These are phyloP conservation scores for Cyclaneusma minus DNA, from an alignment of 2,329 filamentous ascomycete genomes.

Conservation along the genomic window DNA sequence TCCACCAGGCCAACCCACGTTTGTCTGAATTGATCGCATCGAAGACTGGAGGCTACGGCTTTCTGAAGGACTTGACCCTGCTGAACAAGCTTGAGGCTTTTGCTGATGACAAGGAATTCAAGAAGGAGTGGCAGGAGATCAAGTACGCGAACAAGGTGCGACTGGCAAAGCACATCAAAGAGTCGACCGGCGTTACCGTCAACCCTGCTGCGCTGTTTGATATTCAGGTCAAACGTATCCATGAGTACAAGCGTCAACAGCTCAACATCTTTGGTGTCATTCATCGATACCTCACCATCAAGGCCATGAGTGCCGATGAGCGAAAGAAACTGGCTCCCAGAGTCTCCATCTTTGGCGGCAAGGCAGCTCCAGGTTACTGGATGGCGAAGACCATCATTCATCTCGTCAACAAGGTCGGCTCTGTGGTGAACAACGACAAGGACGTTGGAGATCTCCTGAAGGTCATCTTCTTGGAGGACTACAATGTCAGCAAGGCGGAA, in stretches of 20 bases:
- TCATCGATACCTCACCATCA: constrained; percentile 80
- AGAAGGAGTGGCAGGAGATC: constrained; percentile 90
- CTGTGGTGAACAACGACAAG: constrained; percentile 79
- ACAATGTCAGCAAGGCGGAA: constrained; percentile 98
- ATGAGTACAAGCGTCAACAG: constrained; percentile 98
- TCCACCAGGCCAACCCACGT: constrained; percentile 91
- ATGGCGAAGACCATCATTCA: constrained; percentile 99
- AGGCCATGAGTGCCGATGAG: constrained; percentile 68
- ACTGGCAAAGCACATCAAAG: constrained; percentile 81
- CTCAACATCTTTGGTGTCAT: constrained; percentile 98
- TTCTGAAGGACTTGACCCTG: constrained; percentile 78
- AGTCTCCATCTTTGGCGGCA: constrained; percentile 93
- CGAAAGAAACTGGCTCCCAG: constrained; percentile 75
- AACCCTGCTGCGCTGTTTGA: constrained; percentile 86
- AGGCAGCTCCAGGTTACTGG: constrained; percentile 97
- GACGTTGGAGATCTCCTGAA: constrained; percentile 91
- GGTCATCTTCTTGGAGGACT: constrained; percentile 94
- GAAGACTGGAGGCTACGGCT: constrained; percentile 70
- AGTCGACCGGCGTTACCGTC: constrained; percentile 62
- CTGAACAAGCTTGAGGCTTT: constrained; percentile 76
- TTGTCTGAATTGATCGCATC: constrained; percentile 84
- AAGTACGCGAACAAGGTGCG: constrained; percentile 93
- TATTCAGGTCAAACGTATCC: constrained; percentile 96
- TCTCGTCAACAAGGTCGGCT: constrained; percentile 80
- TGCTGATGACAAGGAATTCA: constrained; percentile 76